Evolutionary conservation across 345 rosid genomes (phyloP), one percentile per base, ranked within the genome.

Genomic region (Erodium maritimum): DNA sequence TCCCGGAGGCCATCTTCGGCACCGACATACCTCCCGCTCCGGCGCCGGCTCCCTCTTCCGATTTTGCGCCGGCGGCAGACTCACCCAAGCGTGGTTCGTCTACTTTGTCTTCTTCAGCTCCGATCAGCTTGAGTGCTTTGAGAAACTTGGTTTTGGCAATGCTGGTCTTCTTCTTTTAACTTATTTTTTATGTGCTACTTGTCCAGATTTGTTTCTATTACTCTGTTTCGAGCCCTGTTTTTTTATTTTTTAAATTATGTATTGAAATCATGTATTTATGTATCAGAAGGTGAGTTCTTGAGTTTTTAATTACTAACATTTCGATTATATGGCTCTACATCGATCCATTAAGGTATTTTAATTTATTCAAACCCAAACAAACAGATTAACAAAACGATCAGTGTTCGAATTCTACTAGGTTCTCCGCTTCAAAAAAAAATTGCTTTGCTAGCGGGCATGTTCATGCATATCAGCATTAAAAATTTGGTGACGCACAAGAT

Each of bases 21-120:
- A 83, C 91, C 0, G 84, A 93, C 65, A 85, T 93, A 0, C 95
- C 99, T 58, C 95, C 99, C 57, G 73, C 73, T 57, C 78, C 96
- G 5, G 94, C 94, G 37, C 96, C 96, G 5, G 89, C 95, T 16
- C 95, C 93, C 0, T 82, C 93, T 62, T 96, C 96, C 55, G 85
- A 56, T 13, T 52, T 65, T 3, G 74, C 72, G 56, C 73, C 89
- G 2, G 65, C 78, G 17, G 91, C 95, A 0, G 99, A 91, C 68
- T 22, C 89, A 3, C 96, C 97, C 91, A 54, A 24, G 23, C 19
- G 12, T 2, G 57, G 59, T 19, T 23, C 23, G 21, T 69, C 88
- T 13, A 72, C 85, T 0, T 64, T 79, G 9, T 59, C 82, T 1
- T 63, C 77, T 9, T 56, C 73, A 5, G 75, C 20, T 24, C n/a